These are phyloP conservation scores for Musa troglodytarum DNA, from an alignment of 176 grass and related monocot species.

Conservation along the genomic window DNA sequence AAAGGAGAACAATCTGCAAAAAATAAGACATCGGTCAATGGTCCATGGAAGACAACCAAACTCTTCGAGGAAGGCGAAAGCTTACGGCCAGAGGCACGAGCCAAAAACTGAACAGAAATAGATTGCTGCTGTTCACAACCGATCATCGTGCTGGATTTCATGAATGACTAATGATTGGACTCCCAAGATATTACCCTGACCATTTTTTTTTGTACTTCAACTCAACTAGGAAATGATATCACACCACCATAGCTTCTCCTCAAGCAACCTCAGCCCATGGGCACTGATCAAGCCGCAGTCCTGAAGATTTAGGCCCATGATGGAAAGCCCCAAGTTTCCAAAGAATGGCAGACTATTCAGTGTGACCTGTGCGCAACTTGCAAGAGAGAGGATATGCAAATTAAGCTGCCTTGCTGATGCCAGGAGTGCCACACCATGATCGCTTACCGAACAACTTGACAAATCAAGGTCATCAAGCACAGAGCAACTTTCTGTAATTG, in stretches of 20 bases:
- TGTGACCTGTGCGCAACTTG: conserved; percentile 67
- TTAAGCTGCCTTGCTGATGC: conserved; percentile 59
- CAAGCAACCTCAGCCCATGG: conserved; percentile 54
- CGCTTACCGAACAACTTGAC: conserved; percentile 67
- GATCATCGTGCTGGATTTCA: conserved; percentile 33
- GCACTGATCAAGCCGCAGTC: conserved; percentile 69
- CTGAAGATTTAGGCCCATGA: conserved; percentile 81
- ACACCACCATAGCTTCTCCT: conserved; percentile 78
- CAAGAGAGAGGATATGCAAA: conserved; percentile 63
- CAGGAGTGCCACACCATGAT: conserved; percentile 67
- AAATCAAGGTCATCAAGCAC: conserved; percentile 81
- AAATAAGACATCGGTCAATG: conserved; percentile 36
- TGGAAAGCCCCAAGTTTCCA: conserved; percentile 50
- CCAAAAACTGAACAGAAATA: conserved; percentile 39
- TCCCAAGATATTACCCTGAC: conserved; percentile 17
- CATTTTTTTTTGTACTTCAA: conserved; percentile 3
- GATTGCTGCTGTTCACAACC: conserved; percentile 30
- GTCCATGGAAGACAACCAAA: conserved; percentile 35
- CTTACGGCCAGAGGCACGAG: conserved; percentile 25
- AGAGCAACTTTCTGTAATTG: conserved; percentile 51
- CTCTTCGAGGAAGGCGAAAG: conserved; percentile 47
- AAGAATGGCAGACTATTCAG: conserved; percentile 64
- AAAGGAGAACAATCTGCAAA: conserved; percentile 47
- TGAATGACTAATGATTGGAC: conserved; percentile 20
- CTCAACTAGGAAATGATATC: conserved; percentile 64